These are phyloP conservation scores for Fomitopsis pinicola DNA, from an alignment of 1,284 basidiomycete species.

Conservation along the genomic window DNA sequence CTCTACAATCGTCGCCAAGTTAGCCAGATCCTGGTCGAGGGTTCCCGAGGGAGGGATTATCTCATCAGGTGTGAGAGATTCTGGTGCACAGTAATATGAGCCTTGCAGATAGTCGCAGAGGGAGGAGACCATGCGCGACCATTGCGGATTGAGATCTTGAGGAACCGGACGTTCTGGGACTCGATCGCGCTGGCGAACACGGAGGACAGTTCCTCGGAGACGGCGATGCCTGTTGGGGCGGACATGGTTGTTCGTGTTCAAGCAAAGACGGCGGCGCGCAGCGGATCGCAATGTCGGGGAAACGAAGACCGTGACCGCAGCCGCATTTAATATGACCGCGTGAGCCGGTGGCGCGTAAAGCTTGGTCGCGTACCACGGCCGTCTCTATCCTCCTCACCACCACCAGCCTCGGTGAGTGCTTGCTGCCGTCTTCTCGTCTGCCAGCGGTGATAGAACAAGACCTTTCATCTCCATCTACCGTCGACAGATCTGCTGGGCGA, in stretches of 20 bases:
- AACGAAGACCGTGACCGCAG: background rate
- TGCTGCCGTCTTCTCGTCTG: background rate
- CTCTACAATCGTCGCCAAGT: constrained; percentile 53
- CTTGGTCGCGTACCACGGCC: background rate
- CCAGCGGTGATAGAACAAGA: background rate
- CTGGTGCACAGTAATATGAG: constrained; percentile 35
- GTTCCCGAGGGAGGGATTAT: constrained; percentile 43
- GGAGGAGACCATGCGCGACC: constrained; percentile 41
- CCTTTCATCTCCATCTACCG: background rate
- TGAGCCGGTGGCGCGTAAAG: background rate
- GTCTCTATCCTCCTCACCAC: background rate
- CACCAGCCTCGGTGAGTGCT: background rate
- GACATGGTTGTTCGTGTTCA: constrained; percentile 45
- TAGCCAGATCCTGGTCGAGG: constrained; percentile 55
- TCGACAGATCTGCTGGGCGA: background rate
- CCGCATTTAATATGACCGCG: background rate
- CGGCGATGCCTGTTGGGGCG: constrained; percentile 60
- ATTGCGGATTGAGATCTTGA: constrained; percentile 71
- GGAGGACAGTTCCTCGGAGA: constrained; percentile 47
- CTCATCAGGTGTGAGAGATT: constrained; percentile 58
- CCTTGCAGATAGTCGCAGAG: constrained; percentile 10
- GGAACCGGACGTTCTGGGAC: constrained; percentile 51
- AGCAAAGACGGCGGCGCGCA: background rate
- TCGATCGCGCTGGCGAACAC: constrained; percentile 56
- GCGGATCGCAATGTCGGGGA: background rate